These are phyloP conservation scores for Gymnopilus junonius DNA, from an alignment of 768 basidiomycete genomes.

Conservation along the genomic window DNA sequence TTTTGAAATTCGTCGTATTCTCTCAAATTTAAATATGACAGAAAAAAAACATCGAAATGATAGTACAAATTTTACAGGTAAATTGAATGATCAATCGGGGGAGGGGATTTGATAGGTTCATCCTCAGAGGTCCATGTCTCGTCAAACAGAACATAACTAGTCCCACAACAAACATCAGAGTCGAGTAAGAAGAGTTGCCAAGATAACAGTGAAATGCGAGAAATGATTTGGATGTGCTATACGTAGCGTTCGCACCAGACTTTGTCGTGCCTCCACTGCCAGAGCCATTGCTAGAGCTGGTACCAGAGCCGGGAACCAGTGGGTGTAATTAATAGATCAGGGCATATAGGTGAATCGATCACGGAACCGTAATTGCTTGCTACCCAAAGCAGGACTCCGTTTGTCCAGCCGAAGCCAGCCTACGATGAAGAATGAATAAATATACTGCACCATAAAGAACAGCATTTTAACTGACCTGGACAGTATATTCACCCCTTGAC, in stretches of 20 bases:
- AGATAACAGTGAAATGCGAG: not conserved
- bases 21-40: not conserved
- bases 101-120: not conserved
- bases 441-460: not conserved
- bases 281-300: not conserved
- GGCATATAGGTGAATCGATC: conserved; percentile 68
- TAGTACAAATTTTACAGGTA: not conserved
- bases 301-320: conserved; percentile 7
- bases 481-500: conserved; percentile 88
- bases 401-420: conserved; percentile 91
- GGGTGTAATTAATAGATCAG: conserved; percentile 39
- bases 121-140: not conserved
- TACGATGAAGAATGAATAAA: conserved; percentile 19
- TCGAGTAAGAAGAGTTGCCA: conserved; percentile 1
- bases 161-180: not conserved
- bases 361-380: conserved; percentile 66
- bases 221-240: not conserved
- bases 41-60: not conserved
- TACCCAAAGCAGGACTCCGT: conserved; percentile 79
- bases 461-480: conserved; percentile 53
- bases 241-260: conserved; percentile 4
- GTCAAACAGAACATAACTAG: not conserved
- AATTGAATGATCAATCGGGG: not conserved
- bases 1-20: no score
- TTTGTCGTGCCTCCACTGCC: conserved; percentile 4